Evolutionary conservation across 2,329 filamentous ascomycete genomes (phyloP).

Genomic region (Massarina eburnea): DNA sequence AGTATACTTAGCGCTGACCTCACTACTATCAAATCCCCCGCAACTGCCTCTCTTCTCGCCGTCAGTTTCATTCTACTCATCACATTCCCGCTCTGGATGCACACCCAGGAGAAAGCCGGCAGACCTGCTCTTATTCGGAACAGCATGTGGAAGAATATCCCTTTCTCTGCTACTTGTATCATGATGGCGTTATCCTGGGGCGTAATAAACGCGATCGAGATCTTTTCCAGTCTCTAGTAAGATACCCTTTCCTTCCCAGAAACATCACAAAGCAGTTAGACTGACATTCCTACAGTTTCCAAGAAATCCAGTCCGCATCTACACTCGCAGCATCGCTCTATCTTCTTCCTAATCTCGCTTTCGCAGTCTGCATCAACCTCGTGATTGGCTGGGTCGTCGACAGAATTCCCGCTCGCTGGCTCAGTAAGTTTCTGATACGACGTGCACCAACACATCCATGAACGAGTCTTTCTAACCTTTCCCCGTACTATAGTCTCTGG

Average conservation of each 20-base stretch:
- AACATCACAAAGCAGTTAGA: neutral
- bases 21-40: slow-evolving; percentile 19
- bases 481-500: no score
- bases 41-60: slow-evolving; percentile 23
- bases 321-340: slow-evolving; percentile 42
- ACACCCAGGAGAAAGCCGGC: slow-evolving; percentile 22
- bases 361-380: slow-evolving; percentile 47
- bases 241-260: slow-evolving; percentile 13
- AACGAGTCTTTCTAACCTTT: no score
- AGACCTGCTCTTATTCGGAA: slow-evolving; percentile 32
- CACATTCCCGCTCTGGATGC: slow-evolving; percentile 35
- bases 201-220: slow-evolving; percentile 41
- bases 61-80: slow-evolving; percentile 26
- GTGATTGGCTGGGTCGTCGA: slow-evolving; percentile 51
- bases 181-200: slow-evolving; percentile 42
- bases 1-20: slow-evolving; percentile 30
- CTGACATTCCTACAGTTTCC: slow-evolving; percentile 41
- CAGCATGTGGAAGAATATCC: slow-evolving; percentile 56
- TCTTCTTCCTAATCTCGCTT: slow-evolving; percentile 45
- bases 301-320: slow-evolving; percentile 41
- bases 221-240: slow-evolving; percentile 48
- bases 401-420: slow-evolving; percentile 44
- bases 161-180: slow-evolving; percentile 59
- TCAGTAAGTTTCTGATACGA: slow-evolving; percentile 34
- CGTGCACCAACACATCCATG: no score